These are phyloP conservation scores for Penicillium argentinense DNA, from an alignment of 495 filamentous ascomycete species.

Conservation along the genomic window DNA sequence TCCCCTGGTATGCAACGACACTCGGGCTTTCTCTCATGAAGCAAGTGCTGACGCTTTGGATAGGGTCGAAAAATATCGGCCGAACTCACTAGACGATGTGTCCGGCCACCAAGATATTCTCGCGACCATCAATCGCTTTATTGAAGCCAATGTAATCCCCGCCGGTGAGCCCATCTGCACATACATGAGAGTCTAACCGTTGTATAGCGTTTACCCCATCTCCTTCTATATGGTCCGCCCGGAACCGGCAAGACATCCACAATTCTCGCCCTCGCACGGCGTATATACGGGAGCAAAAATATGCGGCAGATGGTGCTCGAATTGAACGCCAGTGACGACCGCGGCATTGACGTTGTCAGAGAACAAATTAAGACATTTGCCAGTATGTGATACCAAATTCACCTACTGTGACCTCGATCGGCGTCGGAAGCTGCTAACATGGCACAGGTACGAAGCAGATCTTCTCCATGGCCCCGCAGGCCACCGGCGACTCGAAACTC, in stretches of 20 bases:
- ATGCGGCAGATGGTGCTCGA: slow-evolving; percentile 98
- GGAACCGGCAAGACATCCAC: slow-evolving; percentile 98
- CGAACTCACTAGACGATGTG: slow-evolving; percentile 83
- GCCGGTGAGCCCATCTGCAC: background rate
- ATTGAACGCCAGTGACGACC: slow-evolving; percentile 93
- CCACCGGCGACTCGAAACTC: slow-evolving; percentile 51
- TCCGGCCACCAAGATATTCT: slow-evolving; percentile 98
- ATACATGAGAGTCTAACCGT: slow-evolving; percentile 3
- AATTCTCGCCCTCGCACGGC: slow-evolving; percentile 82
- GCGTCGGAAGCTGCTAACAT: no score
- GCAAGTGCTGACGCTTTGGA: slow-evolving; percentile 8
- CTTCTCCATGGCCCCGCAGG: slow-evolving; percentile 54
- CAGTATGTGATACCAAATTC: slow-evolving; percentile 44
- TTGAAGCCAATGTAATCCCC: slow-evolving; percentile 73
- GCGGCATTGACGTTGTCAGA: slow-evolving; percentile 96
- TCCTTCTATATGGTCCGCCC: slow-evolving; percentile 95
- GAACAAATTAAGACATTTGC: slow-evolving; percentile 99
- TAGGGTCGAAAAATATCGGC: slow-evolving; percentile 99
- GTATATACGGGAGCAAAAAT: slow-evolving; percentile 89
- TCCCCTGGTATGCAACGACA: slow-evolving; percentile 73
- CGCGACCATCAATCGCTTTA: slow-evolving; percentile 93
- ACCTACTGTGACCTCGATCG: background rate
- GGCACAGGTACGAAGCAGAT: slow-evolving; percentile 63
- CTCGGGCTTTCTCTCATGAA: background rate
- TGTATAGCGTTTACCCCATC: slow-evolving; percentile 77